A percentile compares a stretch with the other conserved stretches of the same genome.
Conservation (phyloP, 305 asterid species). For the Fraxinus sp. region DNA sequence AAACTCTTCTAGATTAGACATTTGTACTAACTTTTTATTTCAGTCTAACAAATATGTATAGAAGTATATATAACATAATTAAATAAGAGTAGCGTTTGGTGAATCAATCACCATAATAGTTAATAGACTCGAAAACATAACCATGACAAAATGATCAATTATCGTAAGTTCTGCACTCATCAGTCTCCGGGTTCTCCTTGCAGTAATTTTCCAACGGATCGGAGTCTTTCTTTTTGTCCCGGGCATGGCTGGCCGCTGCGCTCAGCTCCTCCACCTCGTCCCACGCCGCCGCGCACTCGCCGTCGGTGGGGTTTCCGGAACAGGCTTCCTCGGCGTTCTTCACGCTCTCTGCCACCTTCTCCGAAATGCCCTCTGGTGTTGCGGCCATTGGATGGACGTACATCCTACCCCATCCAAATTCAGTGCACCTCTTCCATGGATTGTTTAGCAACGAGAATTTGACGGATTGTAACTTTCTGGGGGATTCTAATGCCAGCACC, state of each 20-base stretch:
- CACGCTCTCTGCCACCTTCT: constrained; percentile 54
- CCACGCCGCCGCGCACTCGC: constrained; percentile 68
- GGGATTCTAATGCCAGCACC: not conserved
- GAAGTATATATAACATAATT: not conserved
- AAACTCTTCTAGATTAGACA: not conserved
- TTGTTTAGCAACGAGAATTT: constrained; percentile 32
- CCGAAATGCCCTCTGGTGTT: constrained; percentile 47
- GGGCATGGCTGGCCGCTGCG: constrained; percentile 56
- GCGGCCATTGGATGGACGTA: constrained; percentile 35
- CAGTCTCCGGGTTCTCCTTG: constrained; percentile 63
- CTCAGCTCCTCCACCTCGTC: constrained; percentile 72
- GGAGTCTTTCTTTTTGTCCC: constrained; percentile 43
- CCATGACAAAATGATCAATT: constrained; percentile 19
- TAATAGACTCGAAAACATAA: not conserved
- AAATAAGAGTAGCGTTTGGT: not conserved
- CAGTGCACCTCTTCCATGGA: constrained; percentile 28
- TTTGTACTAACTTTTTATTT: not conserved
- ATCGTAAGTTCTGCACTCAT: constrained; percentile 62
- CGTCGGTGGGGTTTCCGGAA: constrained; percentile 40
- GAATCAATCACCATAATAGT: not conserved
- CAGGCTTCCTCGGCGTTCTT: constrained; percentile 48
- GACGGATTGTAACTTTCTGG: not conserved
- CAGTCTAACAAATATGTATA: not conserved
- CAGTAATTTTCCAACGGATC: constrained; percentile 52
- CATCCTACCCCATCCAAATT: constrained; percentile 25